Base-by-base conservation (phyloP, 176 grass and related monocot species). In the Ananas comosus region DNA sequence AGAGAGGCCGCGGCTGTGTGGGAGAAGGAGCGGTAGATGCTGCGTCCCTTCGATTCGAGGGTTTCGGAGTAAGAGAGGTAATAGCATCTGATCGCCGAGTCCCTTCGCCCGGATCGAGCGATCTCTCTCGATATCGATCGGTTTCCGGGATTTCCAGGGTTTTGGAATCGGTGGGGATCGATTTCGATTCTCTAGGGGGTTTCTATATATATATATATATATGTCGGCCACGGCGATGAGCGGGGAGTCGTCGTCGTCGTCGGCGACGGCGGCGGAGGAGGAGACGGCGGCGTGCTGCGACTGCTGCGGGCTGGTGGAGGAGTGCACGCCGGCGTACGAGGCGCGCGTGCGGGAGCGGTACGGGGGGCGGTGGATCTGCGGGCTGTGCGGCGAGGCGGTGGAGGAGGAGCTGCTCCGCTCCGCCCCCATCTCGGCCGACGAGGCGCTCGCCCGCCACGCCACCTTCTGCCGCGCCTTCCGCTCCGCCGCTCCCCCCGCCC, bases 271-370 rank as follows among this genome's bases (percentile, higher is more conserved):
- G 0, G 17, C 2, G 5, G 66, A 75, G 63, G 80, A 63, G 66
- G 76, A 75, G 12, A 74, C 78, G 57, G 82, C 84, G 19, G 83
- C 88, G 18, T 81, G 81, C 33, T 93, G 91, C 78, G 91, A 95
- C 66, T 95, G 91, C 79, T 95, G 91, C 76, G 83, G 83, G 1
- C 81, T 95, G 87, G 86, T 82, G 63, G 91, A 95, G 75, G 91
- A 95, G 81, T 95, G 91, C 81, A 95, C 91, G 50, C 78, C 73
- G 12, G 75, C 83, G 65, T 95, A 95, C 76, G 79, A 86, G 51
- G 83, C 75, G 12, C 29, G 59, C 5, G 87, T 95, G 48, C 83
- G 91, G 6, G 83, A 80, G 53, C 71, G 83, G 47, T 90, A 85
- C 76, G 84, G 50, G 0, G 91, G 91, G 2, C 10, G 73, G 18